phyloP scores from a whole-genome alignment of 2,329 filamentous ascomycete genomes.

The Coniochaeta ligniaria region DNA sequence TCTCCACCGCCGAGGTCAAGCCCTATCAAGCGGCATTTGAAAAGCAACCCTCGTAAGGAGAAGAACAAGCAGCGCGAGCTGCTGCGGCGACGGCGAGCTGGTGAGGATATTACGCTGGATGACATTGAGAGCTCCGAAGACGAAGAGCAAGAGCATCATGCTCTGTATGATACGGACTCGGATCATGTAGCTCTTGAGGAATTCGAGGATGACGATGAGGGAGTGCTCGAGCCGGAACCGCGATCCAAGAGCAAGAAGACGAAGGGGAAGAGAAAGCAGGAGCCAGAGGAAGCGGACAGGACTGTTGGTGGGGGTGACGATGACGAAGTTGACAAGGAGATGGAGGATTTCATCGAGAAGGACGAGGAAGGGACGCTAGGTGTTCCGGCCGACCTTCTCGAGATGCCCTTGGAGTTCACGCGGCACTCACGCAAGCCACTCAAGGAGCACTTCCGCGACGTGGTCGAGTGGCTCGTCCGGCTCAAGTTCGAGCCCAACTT shows the following conservation, averaged over 20 bases:
- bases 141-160: constrained; percentile 7
- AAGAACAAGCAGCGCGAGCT: constrained; percentile 20
- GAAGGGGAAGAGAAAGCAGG: constrained; percentile 1
- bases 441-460: constrained; percentile 66
- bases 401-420: constrained; percentile 64
- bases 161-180: constrained; percentile 22
- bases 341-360: constrained; percentile 58
- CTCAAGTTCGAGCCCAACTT: constrained; percentile 71
- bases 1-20: neutral
- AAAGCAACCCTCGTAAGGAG: constrained; percentile 5
- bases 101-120: constrained; percentile 17
- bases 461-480: constrained; percentile 75
- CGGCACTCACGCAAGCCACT: constrained; percentile 58
- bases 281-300: neutral
- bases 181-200: constrained; percentile 18
- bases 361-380: constrained; percentile 51
- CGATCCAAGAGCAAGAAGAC: neutral
- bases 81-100: constrained; percentile 19
- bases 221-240: constrained; percentile 3
- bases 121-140: constrained; percentile 6
- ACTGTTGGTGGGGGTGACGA: neutral
- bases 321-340: constrained; percentile 14
- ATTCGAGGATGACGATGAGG: constrained; percentile 25
- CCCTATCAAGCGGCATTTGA: neutral
- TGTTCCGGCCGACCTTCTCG: constrained; percentile 38